These are phyloP conservation scores for Jacaranda copaia DNA, from an alignment of 257 asterid genomes.

Conservation along the genomic window DNA sequence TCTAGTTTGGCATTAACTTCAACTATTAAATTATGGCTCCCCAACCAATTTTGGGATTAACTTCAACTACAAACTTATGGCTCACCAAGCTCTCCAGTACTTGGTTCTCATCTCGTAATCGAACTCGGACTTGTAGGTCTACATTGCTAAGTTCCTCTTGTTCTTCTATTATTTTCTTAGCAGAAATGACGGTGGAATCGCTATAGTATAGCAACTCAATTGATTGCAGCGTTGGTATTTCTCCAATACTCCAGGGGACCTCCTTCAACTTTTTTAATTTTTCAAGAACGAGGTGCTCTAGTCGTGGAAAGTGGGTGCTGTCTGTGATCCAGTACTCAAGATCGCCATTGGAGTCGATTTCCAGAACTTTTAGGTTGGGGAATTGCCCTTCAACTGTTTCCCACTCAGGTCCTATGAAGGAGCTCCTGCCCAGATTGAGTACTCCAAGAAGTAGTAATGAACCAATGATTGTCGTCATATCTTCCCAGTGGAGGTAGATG, in stretches of 20 bases:
- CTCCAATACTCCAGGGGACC: conserved; percentile 35
- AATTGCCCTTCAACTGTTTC: conserved; percentile 27
- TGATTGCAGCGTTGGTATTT: conserved; percentile 14
- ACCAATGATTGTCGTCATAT: conserved; percentile 2
- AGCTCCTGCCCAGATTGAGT: neutral
- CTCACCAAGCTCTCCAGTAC: neutral
- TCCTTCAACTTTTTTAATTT: neutral
- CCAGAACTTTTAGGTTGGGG: neutral
- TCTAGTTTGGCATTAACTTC: too few species aligned
- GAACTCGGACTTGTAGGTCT: conserved; percentile 16
- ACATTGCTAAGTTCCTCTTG: conserved; percentile 32
- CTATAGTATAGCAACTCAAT: conserved; percentile 5
- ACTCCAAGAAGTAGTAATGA: conserved; percentile 5
- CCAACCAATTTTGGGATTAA: too few species aligned
- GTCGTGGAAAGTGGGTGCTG: conserved; percentile 39
- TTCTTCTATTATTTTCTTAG: conserved; percentile 29
- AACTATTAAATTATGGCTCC: too few species aligned
- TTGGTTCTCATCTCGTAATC: neutral
- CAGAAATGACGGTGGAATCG: neutral
- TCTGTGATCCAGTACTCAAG: conserved; percentile 19
- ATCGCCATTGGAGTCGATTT: fast-evolving
- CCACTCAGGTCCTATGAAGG: conserved; percentile 2
- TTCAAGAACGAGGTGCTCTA: conserved; percentile 23
- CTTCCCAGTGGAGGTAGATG: neutral
- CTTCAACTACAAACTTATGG: neutral